phyloP scores from a whole-genome alignment of 768 basidiomycete genomes.

The Termitomyces sp. region DNA sequence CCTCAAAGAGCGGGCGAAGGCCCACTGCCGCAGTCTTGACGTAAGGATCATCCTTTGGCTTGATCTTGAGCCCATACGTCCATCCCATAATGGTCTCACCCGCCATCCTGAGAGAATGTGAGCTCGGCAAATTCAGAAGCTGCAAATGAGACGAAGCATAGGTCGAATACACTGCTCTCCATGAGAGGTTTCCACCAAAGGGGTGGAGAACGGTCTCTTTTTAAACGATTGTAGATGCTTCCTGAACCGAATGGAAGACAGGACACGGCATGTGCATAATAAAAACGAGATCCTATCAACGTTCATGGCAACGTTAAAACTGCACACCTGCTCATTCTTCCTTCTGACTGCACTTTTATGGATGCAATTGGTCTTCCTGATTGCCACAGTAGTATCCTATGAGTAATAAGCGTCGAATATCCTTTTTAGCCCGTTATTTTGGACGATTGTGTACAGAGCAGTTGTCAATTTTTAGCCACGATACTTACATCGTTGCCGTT shows the following conservation, averaged over 20 bases:
- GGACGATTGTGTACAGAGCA: no score
- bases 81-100: slow-evolving; percentile 24
- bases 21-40: slow-evolving; percentile 24
- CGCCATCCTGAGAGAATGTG: slow-evolving; percentile 6
- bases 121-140: not conserved
- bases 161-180: not conserved
- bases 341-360: no score
- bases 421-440: no score
- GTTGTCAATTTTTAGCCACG: no score
- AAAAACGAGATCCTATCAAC: no score
- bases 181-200: not conserved
- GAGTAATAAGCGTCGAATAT: no score
- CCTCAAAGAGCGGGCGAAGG: slow-evolving; percentile 19
- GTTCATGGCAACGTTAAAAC: no score
- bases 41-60: slow-evolving; percentile 27
- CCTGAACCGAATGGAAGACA: not conserved
- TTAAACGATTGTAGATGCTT: not conserved
- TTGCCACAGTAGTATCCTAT: no score
- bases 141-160: not conserved
- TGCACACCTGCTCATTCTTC: no score
- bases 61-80: slow-evolving; percentile 27
- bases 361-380: no score
- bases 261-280: no score
- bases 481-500: no score
- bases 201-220: not conserved